Conservation (phyloP, 1,139 yeast species). For the Yamadazyma diospyri region DNA sequence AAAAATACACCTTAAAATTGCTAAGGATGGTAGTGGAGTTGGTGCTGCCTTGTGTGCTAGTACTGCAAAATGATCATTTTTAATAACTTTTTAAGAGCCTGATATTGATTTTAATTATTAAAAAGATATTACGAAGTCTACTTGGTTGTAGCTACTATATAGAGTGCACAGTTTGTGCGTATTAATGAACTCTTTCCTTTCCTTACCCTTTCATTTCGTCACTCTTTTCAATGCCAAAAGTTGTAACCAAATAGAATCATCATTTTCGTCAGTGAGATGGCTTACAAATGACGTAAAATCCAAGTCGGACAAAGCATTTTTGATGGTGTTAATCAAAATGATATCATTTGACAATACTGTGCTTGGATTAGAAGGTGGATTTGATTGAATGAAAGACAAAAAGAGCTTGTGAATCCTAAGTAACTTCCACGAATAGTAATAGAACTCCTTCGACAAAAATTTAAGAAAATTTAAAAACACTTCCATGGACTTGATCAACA, state of each 20-base stretch:
- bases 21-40: slow-evolving; percentile 93
- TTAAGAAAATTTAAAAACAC: slow-evolving; percentile 14
- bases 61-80: slow-evolving; percentile 16
- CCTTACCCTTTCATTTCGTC: too few species aligned
- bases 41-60: slow-evolving; percentile 93
- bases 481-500: slow-evolving; percentile 1
- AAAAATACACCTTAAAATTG: slow-evolving; percentile 69
- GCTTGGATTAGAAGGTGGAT: too few species aligned
- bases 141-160: too few species aligned
- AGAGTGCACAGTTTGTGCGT: too few species aligned
- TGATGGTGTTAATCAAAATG: neutral
- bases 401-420: slow-evolving; percentile 26
- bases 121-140: too few species aligned
- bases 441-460: slow-evolving; percentile 27
- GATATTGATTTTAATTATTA: too few species aligned
- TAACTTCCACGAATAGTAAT: slow-evolving; percentile 40
- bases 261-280: neutral
- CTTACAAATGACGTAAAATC: slow-evolving; percentile 5
- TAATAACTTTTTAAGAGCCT: too few species aligned
- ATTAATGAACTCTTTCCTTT: too few species aligned
- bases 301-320: slow-evolving; percentile 3
- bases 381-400: slow-evolving; percentile 15
- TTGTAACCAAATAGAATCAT: slow-evolving; percentile 6
- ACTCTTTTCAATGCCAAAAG: slow-evolving; percentile 5
- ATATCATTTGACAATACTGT: neutral